Evolutionary conservation across 352 stramenopile species (phyloP), one percentile per base, ranked within the genome.

Genomic region (Globisporangium perplexum): DNA sequence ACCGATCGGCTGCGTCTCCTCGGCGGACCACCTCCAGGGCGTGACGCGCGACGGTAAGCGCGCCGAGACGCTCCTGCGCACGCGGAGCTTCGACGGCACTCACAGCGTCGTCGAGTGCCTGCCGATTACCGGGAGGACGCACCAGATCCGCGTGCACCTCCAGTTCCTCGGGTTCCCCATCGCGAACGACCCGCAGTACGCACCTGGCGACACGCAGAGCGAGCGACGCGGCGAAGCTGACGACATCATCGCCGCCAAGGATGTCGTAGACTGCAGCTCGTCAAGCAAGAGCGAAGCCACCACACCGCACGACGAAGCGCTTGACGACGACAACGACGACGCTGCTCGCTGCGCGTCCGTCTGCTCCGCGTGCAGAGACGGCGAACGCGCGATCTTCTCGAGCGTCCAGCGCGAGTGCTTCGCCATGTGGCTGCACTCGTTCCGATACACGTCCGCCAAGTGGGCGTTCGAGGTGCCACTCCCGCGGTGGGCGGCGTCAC

Each of bases 81-180:
- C 26, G n/a, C 33, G 66, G 22, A 60, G 49, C 47, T 28, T 59
- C 35, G 46, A 56, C n/a, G 58, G 62, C 15, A 22, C 35, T 5
- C 57, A 84, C 51, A 90, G 85, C 38, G 58, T 98, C 42, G 77
- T 98, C 10, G 71, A 97, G 49, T 96, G 84, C 55, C 73, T 86
- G 46, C 94, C 95, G 35, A 64, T 89, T 23, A 98, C 96, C 10
- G 96, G 96, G 7, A 63, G 96, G 10, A 98, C 92, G 6, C 96
- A 98, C 69, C 95, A 98, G 71, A 97, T 98, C 63, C 85, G 96
- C 28, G 70, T 98, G 1, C 96, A 98, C 61, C 72, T 98, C 22
- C 85, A 98, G 57, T 69, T 84, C 49, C 46, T 93, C 22, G 77
- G 72, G 6, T 84, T 84, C 57, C 88, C 95, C 0, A 98, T 98